phyloP scores from a whole-genome alignment of 768 basidiomycete species.

The Suillus alpinus region DNA sequence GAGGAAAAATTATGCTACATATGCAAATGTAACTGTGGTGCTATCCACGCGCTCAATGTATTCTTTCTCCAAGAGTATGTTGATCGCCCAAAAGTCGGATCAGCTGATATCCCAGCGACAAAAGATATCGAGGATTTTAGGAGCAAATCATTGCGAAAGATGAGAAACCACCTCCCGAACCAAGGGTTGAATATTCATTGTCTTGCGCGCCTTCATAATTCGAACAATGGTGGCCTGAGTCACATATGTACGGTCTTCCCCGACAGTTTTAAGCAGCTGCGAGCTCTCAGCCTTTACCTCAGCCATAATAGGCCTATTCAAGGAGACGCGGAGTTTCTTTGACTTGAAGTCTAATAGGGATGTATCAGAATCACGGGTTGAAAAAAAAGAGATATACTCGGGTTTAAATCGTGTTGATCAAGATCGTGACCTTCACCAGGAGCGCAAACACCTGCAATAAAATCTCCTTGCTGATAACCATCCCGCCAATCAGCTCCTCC shows the following conservation, averaged over 20 bases:
- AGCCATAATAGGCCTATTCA: too few species aligned
- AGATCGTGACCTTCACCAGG: conserved; percentile 11
- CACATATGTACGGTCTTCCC: conserved; percentile 55
- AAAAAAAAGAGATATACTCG: too few species aligned
- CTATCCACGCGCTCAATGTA: conserved; percentile 94
- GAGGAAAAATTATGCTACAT: conserved; percentile 28
- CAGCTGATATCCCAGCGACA: not conserved
- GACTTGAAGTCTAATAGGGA: too few species aligned
- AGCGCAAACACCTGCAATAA: conserved; percentile 76
- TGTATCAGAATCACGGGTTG: too few species aligned
- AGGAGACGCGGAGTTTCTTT: too few species aligned
- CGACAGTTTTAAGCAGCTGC: too few species aligned
- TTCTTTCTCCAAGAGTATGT: conserved; percentile 91
- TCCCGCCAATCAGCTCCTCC: too few species aligned
- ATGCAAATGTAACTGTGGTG: conserved; percentile 66
- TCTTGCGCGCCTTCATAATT: conserved; percentile 94
- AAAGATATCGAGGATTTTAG: conserved; percentile 91
- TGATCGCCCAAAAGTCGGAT: conserved; percentile 62
- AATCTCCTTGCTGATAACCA: too few species aligned
- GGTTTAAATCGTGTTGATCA: too few species aligned
- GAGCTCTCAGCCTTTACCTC: too few species aligned
- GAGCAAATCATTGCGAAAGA: conserved; percentile 82
- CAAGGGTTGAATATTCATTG: conserved; percentile 87
- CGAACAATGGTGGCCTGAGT: conserved; percentile 94
- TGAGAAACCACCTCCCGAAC: conserved; percentile 90